Evolutionary conservation across 116 monocot species (phyloP), one percentile per base, ranked within the genome.

Genomic region (Cymodocea nodosa): DNA sequence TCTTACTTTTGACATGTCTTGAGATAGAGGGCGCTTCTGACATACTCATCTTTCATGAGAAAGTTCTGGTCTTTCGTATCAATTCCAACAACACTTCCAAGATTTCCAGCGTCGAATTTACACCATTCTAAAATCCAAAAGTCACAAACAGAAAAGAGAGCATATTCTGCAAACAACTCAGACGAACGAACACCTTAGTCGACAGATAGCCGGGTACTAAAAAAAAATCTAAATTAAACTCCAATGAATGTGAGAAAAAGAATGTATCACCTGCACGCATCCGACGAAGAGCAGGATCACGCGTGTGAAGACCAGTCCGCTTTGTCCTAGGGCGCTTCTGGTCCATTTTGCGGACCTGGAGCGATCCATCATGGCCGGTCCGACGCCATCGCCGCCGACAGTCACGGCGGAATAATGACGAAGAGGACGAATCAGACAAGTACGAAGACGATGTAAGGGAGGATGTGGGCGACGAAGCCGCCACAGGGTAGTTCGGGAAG

Each of bases 321-420:
- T 72, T 81, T 35, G 53, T 62, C 19, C 59, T 59, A 37, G 67
- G 73, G 44, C 73, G 68, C 20, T 65, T 69, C 63, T 76, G 64
- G 30, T 65, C 69, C 68, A 73, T 72, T 65, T 72, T 81, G 18
- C 73, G 69, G 52, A 76, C 73, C 73, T 81, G 76, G 13, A 81
- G 69, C 3, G 63, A 49, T 14, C 65, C 76, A 15, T 70, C 78
- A 24, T 69, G 63, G 30, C 22, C 64, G 36, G 52, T 17, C 17
- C 79, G 51, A 22, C 63, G 67, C 0, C 72, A 62, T 4, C 69
- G 71, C n/a, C 69, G 72, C 30, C 76, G 76, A 4, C 68, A 68
- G 23, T 51, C 55, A 12, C 66, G 15, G n/a, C 59, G 44, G 23
- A 16, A 40, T 18, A 66, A 40, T 6, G 74, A 74, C 1, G 74